Evolutionary conservation across 192 early-diverging fungal species (phyloP).

Genomic region (Pilobolus umbonatus): DNA sequence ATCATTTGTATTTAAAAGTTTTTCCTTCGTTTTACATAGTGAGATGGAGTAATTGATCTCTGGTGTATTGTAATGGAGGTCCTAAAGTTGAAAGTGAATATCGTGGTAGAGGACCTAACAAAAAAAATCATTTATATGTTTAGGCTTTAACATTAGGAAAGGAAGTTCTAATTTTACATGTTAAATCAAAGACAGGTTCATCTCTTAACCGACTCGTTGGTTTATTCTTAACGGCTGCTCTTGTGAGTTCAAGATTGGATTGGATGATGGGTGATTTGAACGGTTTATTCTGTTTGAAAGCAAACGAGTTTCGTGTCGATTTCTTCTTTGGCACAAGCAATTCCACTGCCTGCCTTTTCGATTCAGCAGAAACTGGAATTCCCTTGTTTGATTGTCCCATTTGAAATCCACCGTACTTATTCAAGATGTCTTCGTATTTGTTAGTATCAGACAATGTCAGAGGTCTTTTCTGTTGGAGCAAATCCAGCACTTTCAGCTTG

Average conservation of each 20-base stretch:
- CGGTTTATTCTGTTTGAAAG: slow-evolving; percentile 2
- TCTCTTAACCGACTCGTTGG: background rate
- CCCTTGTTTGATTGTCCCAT: background rate
- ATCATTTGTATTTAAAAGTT: background rate
- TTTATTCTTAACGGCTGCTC: slow-evolving; percentile 4
- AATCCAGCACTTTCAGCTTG: background rate
- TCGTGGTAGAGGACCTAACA: background rate
- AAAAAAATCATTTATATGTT: background rate
- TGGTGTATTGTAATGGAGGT: background rate
- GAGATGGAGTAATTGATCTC: background rate
- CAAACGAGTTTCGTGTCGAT: background rate
- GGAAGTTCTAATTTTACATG: background rate
- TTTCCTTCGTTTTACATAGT: slow-evolving; percentile 1
- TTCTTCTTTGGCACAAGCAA: background rate
- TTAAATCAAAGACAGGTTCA: slow-evolving; percentile 15
- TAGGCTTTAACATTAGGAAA: background rate
- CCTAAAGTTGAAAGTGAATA: background rate
- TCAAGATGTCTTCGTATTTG: background rate
- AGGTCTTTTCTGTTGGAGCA: background rate
- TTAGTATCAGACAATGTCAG: background rate
- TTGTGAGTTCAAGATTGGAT: slow-evolving; percentile 9
- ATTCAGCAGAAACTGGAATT: background rate
- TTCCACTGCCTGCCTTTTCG: background rate
- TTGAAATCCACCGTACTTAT: background rate
- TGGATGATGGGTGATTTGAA: slow-evolving; percentile 24